Conservation (phyloP, 495 filamentous ascomycete species). For the Tuber microsphaerosporum region DNA sequence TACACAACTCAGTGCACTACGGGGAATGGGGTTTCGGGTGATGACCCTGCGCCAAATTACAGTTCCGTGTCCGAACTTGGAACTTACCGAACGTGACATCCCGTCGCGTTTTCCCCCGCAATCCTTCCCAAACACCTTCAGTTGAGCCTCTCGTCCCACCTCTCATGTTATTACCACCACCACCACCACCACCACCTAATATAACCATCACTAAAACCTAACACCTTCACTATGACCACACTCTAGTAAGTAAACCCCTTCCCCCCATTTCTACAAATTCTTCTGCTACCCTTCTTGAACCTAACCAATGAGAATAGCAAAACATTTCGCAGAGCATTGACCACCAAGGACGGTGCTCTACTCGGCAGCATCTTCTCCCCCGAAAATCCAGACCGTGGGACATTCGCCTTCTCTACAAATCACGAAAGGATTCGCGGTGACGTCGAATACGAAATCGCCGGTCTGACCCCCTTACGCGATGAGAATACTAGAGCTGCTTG, state of each 20-base stretch:
- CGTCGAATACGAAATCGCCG: constrained; percentile 55
- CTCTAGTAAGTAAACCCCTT: constrained; percentile 29
- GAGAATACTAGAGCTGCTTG: constrained; percentile 50
- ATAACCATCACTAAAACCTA: constrained; percentile 1
- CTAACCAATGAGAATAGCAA: constrained; percentile 25
- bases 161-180: background rate
- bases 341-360: constrained; percentile 28
- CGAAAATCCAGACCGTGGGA: constrained; percentile 30
- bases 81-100: background rate
- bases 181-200: background rate
- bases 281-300: background rate
- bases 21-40: background rate
- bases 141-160: background rate
- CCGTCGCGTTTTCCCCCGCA: background rate
- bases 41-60: background rate
- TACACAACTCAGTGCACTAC: background rate
- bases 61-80: background rate
- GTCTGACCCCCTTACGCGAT: constrained; percentile 22
- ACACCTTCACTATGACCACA: constrained; percentile 26
- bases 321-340: constrained; percentile 34
- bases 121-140: background rate
- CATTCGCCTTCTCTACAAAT: constrained; percentile 56
- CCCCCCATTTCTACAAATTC: background rate
- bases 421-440: constrained; percentile 56
- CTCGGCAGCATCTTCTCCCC: constrained; percentile 34